phyloP scores from a whole-genome alignment of 495 filamentous ascomycete genomes.

The Viridothelium virens region DNA sequence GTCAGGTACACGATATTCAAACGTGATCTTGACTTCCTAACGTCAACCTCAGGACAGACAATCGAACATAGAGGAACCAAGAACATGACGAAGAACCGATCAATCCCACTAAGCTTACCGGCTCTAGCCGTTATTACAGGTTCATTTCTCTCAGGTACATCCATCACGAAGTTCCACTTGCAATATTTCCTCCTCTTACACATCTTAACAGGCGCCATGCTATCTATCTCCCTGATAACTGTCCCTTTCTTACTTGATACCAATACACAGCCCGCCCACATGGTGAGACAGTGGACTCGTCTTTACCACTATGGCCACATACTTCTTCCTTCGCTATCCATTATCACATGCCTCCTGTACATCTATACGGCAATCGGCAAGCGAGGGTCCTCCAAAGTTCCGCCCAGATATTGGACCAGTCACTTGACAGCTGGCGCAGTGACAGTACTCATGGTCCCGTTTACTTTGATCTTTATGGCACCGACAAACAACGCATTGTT shows the following conservation, averaged over 20 bases:
- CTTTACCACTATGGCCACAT: constrained; percentile 32
- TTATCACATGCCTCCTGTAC: constrained; percentile 25
- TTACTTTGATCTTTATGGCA: too few species aligned
- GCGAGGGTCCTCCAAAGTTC: too few species aligned
- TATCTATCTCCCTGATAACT: constrained; percentile 23
- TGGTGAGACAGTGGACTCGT: constrained; percentile 26
- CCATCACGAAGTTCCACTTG: background rate
- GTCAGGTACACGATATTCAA: too few species aligned
- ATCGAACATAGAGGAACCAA: too few species aligned
- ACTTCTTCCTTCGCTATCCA: constrained; percentile 24
- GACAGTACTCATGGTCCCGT: too few species aligned
- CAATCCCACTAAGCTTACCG: too few species aligned
- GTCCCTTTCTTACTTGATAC: constrained; percentile 32
- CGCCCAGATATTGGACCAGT: too few species aligned
- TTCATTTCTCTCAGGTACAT: constrained; percentile 9
- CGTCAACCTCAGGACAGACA: too few species aligned
- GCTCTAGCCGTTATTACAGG: background rate
- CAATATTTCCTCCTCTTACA: background rate
- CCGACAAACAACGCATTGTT: too few species aligned
- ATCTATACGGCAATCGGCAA: constrained; percentile 13
- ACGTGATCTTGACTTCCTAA: too few species aligned
- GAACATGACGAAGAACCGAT: too few species aligned
- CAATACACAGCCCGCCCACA: constrained; percentile 20
- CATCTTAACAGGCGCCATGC: constrained; percentile 27
- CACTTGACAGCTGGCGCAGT: too few species aligned